These are phyloP conservation scores for Ophiostoma novo-ulmi DNA, from an alignment of 2,329 filamentous ascomycete genomes.

Conservation along the genomic window DNA sequence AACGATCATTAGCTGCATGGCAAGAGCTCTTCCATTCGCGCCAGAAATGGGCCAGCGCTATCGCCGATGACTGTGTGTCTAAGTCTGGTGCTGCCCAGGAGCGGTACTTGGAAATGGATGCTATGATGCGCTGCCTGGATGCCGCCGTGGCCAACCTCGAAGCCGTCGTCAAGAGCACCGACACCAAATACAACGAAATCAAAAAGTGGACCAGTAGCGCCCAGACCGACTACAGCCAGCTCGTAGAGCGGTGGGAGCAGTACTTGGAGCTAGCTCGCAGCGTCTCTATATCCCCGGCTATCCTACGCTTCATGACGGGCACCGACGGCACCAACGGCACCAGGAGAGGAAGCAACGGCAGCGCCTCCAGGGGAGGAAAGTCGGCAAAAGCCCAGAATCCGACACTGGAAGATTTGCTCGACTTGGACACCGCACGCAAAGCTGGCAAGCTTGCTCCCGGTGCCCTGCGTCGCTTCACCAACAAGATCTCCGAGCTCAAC, in stretches of 20 bases:
- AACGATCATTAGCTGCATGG: slow-evolving; percentile 81
- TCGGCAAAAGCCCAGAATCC: slow-evolving; percentile 30
- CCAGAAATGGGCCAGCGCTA: slow-evolving; percentile 68
- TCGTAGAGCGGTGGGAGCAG: slow-evolving; percentile 62
- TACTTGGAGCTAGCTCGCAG: slow-evolving; percentile 60
- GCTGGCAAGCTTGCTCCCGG: slow-evolving; percentile 61
- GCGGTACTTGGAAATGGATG: slow-evolving; percentile 66
- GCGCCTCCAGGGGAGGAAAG: not conserved
- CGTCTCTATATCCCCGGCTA: slow-evolving; percentile 60
- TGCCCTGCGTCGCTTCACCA: slow-evolving; percentile 55
- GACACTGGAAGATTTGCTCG: slow-evolving; percentile 70
- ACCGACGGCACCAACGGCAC: slow-evolving; percentile 36
- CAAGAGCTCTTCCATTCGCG: slow-evolving; percentile 77
- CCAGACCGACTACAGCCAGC: slow-evolving; percentile 60
- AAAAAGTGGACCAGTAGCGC: slow-evolving; percentile 66
- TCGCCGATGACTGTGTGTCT: slow-evolving; percentile 63
- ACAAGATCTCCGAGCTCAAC: slow-evolving; percentile 57
- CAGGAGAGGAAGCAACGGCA: not conserved
- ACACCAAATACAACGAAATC: slow-evolving; percentile 65
- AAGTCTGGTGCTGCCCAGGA: slow-evolving; percentile 60
- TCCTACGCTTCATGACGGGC: slow-evolving; percentile 62
- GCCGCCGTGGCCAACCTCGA: slow-evolving; percentile 83
- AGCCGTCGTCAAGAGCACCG: slow-evolving; percentile 64
- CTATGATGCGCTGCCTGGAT: slow-evolving; percentile 73
- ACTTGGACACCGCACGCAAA: slow-evolving; percentile 65